A percentile compares a stretch with the other conserved stretches of the same genome.
Conservation (phyloP, 257 asterid genomes). For the Anisodus tanguticus region DNA sequence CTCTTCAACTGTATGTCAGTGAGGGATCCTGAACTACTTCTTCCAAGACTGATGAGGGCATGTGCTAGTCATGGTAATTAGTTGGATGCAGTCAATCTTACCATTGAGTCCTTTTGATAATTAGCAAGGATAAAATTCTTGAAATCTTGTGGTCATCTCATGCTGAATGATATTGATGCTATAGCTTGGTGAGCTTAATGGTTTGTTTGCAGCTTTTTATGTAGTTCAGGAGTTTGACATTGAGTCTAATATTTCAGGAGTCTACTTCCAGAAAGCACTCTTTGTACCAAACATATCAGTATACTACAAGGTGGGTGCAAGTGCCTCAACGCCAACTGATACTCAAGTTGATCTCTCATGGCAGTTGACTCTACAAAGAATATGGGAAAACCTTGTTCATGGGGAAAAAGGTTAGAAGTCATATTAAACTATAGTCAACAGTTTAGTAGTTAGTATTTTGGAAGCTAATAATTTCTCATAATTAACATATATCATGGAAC, state of each 20-base stretch:
- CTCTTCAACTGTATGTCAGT: conserved; percentile 97
- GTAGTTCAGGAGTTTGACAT: conserved; percentile 12
- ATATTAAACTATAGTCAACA: neutral
- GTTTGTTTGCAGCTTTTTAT: neutral
- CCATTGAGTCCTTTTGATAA: conserved; percentile 23
- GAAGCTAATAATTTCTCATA: neutral
- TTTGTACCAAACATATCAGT: conserved; percentile 93
- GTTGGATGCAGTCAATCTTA: conserved; percentile 33
- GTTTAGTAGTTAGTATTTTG: conserved; percentile 5
- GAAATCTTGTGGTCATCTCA: conserved; percentile 19
- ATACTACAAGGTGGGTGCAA: conserved; percentile 80
- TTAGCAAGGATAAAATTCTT: neutral
- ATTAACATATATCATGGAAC: conserved; percentile 1
- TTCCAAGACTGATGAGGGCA: conserved; percentile 73
- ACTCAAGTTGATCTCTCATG: conserved; percentile 84
- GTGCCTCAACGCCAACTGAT: conserved; percentile 53
- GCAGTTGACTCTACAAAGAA: conserved; percentile 85
- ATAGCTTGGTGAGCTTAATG: conserved; percentile 1
- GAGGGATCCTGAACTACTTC: conserved; percentile 92
- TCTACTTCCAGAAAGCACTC: conserved; percentile 79
- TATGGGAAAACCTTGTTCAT: conserved; percentile 74
- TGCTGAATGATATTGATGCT: conserved; percentile 23
- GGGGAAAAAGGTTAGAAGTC: conserved; percentile 62
- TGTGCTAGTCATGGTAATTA: conserved; percentile 83
- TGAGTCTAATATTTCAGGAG: conserved; percentile 55